These are phyloP conservation scores for Closterium sp. DNA, from an alignment of 139 green algal species.

Conservation along the genomic window DNA sequence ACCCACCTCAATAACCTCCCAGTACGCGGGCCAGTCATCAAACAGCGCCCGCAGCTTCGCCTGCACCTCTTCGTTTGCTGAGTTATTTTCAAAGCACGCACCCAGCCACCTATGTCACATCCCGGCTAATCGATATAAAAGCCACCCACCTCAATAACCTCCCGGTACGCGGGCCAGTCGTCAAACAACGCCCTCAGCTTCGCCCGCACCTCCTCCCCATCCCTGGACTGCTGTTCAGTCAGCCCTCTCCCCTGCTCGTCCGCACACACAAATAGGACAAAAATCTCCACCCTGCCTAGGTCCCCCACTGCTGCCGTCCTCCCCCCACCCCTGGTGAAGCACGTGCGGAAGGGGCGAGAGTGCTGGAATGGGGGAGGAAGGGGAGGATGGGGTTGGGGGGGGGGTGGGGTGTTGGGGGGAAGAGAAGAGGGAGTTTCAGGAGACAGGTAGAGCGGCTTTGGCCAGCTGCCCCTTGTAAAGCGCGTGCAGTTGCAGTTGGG, in stretches of 20 bases:
- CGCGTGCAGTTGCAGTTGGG: too few species aligned
- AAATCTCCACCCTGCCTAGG: neutral
- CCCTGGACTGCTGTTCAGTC: neutral
- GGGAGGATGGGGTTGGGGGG: neutral
- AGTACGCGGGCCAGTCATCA: neutral
- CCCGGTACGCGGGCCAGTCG: neutral
- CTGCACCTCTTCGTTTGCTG: too few species aligned
- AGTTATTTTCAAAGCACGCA: too few species aligned
- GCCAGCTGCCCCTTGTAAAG: too few species aligned
- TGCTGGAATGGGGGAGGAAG: neutral
- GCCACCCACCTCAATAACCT: conserved; percentile 7
- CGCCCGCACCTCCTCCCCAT: neutral
- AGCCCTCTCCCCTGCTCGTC: neutral
- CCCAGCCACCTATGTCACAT: too few species aligned
- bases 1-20: neutral
- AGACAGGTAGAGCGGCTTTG: too few species aligned
- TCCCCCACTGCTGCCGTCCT: neutral
- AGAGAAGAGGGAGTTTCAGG: neutral
- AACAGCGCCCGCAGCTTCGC: neutral
- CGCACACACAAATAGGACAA: neutral
- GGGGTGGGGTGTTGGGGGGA: neutral
- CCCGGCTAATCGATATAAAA: too few species aligned
- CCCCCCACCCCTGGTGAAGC: neutral
- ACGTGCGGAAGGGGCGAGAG: neutral
- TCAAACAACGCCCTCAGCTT: neutral